Conservation (phyloP, 164 flowering plant species). For the Houttuynia cordata region DNA sequence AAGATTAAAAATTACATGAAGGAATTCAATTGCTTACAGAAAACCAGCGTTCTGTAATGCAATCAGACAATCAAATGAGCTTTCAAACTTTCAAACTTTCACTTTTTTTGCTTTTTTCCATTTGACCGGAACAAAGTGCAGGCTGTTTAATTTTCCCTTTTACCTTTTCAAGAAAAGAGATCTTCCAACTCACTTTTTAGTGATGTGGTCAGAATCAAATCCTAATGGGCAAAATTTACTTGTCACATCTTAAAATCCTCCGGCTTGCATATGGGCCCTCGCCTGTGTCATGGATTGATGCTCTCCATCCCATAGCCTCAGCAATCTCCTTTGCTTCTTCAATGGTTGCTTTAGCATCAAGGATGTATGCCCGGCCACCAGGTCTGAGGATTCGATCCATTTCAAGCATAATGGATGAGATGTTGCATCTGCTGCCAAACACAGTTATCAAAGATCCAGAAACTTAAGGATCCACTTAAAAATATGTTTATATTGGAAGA, state of each 20-base stretch:
- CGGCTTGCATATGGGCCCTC: constrained; percentile 69
- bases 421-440: constrained; percentile 37
- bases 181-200: neutral
- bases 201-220: neutral
- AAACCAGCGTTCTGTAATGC: neutral
- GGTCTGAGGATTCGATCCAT: constrained; percentile 83
- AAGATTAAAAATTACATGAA: neutral
- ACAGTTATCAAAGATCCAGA: neutral
- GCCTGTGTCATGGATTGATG: constrained; percentile 27
- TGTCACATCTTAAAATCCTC: constrained; percentile 49
- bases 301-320: constrained; percentile 55
- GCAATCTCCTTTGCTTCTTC: constrained; percentile 38
- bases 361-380: constrained; percentile 61
- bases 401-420: constrained; percentile 64
- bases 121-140: neutral
- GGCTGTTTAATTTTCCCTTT: too few species aligned
- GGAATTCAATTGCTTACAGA: neutral
- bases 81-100: too few species aligned
- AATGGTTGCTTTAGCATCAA: constrained; percentile 34
- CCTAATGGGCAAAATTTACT: constrained; percentile 1
- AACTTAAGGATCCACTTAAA: neutral
- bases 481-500: too few species aligned
- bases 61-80: too few species aligned
- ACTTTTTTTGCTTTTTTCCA: neutral
- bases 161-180: neutral